Conservation (phyloP, 1,284 basidiomycete species). For the Tranzscheliella williamsii region DNA sequence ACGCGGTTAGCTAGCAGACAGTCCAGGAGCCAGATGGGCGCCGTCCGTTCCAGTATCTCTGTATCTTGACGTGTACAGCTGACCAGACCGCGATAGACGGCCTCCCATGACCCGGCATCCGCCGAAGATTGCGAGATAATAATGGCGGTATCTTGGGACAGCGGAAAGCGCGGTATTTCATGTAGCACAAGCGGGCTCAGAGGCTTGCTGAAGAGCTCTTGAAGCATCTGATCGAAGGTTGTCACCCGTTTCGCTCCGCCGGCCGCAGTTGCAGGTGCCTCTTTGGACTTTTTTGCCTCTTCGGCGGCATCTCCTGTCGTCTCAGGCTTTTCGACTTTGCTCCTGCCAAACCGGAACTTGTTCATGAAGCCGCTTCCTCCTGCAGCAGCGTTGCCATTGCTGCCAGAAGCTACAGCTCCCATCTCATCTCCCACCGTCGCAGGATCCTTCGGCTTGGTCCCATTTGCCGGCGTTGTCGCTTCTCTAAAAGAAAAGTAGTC, state of each 20-base stretch:
- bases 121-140: constrained; percentile 81
- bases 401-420: constrained; percentile 2
- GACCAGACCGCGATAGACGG: constrained; percentile 73
- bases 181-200: constrained; percentile 72
- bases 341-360: constrained; percentile 39
- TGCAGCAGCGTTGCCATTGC: constrained; percentile 2
- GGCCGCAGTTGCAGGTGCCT: constrained; percentile 2
- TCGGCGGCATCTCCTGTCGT: constrained; percentile 5
- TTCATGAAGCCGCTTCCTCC: constrained; percentile 38
- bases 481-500: too few species aligned
- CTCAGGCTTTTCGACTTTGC: constrained; percentile 26
- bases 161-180: constrained; percentile 73
- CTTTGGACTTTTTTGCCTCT: constrained; percentile 12
- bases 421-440: constrained; percentile 18
- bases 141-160: constrained; percentile 72
- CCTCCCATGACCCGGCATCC: constrained; percentile 73
- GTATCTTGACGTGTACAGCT: constrained; percentile 70
- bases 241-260: constrained; percentile 3
- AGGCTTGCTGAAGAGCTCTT: constrained; percentile 71
- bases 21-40: constrained; percentile 87
- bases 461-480: neutral
- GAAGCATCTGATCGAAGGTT: constrained; percentile 60
- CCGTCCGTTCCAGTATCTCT: constrained; percentile 72
- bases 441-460: constrained; percentile 5
- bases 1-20: constrained; percentile 69